Base-by-base conservation (phyloP, 495 filamentous ascomycete genomes). In the Aspergillus sclerotiicarbonarius region DNA sequence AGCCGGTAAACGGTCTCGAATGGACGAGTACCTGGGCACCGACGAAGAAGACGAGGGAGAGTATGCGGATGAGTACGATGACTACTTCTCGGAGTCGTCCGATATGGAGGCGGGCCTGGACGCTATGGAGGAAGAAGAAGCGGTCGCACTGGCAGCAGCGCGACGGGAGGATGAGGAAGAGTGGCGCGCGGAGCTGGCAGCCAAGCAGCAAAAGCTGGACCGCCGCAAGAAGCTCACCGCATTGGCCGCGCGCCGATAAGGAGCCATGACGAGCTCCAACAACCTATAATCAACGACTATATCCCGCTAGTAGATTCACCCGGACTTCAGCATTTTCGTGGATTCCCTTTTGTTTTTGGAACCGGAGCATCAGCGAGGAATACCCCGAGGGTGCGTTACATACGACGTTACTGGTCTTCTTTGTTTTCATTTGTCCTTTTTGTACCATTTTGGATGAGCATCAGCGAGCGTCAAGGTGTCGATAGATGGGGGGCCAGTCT, bases 71-170 rank as follows among this genome's bases (percentile, higher is more conserved):
- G 75, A 66, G 37, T 80, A 86, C 48, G 78, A 85, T 44, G 80
- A 82, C 50, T 79, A 78, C 52, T 82, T 76, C 19, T 83, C 78
- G 0, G 84, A 86, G 15, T 82, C 78, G 3, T 85, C 83, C 12
- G 86, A 85, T 57, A 89, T 89, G 86, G 86, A 89, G 66, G 86
- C 81, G 55, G 84, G 81, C 12, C 71, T 80, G 20, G 78, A 78
- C 47, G 85, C 86, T 59, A 68, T 87, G 46, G 80, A 83, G 58
- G 62, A 76, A 6, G 86, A 89, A 67, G 86, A 89, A 69, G 68
- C 63, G 7, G 56, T 58, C 8, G 82, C 84, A 16, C 60, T 82
- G 45, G 68, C 66, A 44, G 67, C 58, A 16, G 86, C 85, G 6
- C 75, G 73, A 46, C 75, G 73, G 62, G 86, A 88, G 62, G 86